Evolutionary conservation across 2,329 filamentous ascomycete species (phyloP), one percentile per base, ranked within the genome.

Genomic region (Paraconiothyrium sp.): DNA sequence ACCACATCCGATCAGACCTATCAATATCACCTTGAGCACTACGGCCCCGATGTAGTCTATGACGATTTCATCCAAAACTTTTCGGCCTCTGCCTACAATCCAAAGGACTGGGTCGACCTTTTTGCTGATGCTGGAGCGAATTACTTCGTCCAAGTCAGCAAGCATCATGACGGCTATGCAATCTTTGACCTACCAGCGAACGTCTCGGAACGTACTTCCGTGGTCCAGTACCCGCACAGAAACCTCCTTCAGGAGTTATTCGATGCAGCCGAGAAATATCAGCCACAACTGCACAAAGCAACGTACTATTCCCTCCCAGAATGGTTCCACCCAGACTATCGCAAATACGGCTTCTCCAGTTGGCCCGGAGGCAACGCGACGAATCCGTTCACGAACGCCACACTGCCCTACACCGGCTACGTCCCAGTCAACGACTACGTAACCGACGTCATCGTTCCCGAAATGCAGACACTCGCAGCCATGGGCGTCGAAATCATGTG

Each of bases 21-120:
- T 22, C 76, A 84, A 35, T 84, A 88, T 50, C 61, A 84, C 11
- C 76, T 86, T 0, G 73, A 79, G 13, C 85, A 80, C 0, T 87
- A 84, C 63, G 85, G 86, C 0, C 79, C 79, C 0, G 69, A 85
- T 32, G 78, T 84, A 66, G 80, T 56, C 14, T 88, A 88, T 66
- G 86, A 88, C 62, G 85, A 88, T 69, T 84, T 84, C 56, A 84
- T 88, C 66, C 72, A 76, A 2, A 78, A 84, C 60, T 88, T 87
- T 73, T 86, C 84, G 0, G 84, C 84, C 0, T 76, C 78, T 0
- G 71, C 70, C 0, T 88, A 78, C 65, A 78, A 86, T 63, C 80
- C 86, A 0, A 85, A 84, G 58, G 82, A 79, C 41, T 86, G 84
- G 83, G 83, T 85, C 1, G 83, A 86, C 63, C 79, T 86, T 1